These are phyloP conservation scores for Cutaneotrichosporon sp. DNA, from an alignment of 1,284 basidiomycete species.

Conservation along the genomic window DNA sequence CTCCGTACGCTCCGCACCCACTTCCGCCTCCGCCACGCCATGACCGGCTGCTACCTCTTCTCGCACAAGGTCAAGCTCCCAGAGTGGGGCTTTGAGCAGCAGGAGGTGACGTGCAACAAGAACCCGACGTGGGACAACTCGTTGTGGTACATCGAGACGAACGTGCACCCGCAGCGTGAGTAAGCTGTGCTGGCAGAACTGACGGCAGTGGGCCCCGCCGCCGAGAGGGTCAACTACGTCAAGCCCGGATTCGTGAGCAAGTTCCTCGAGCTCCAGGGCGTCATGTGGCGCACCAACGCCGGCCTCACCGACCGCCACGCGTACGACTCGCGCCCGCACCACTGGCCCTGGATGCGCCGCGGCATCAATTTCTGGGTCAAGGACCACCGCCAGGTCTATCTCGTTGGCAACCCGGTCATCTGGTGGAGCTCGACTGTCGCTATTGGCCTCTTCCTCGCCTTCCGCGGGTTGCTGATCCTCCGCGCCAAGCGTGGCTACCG, in stretches of 20 bases:
- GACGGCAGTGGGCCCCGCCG: constrained; percentile 63
- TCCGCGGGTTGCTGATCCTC: constrained; percentile 76
- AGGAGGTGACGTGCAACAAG: constrained; percentile 96
- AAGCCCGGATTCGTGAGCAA: constrained; percentile 82
- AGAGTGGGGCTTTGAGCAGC: constrained; percentile 97
- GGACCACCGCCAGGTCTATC: constrained; percentile 90
- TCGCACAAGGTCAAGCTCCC: constrained; percentile 97
- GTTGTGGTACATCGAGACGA: constrained; percentile 92
- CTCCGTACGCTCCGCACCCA: constrained; percentile 77
- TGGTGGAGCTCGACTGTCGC: constrained; percentile 83
- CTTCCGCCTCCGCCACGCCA: constrained; percentile 79
- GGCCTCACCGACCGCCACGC: constrained; percentile 91
- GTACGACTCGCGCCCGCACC: constrained; percentile 85
- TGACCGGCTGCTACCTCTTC: constrained; percentile 94
- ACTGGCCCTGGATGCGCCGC: constrained; percentile 84
- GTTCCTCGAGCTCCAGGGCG: constrained; percentile 86
- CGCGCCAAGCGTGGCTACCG: constrained; percentile 85
- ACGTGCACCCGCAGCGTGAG: constrained; percentile 72
- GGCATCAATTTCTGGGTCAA: constrained; percentile 99
- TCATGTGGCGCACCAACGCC: constrained; percentile 99
- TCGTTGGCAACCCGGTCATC: constrained; percentile 88
- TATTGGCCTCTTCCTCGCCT: constrained; percentile 65
- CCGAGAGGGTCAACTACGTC: constrained; percentile 82
- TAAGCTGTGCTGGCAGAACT: constrained; percentile 32
- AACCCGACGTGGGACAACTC: constrained; percentile 88